These are phyloP conservation scores for Ogataea methylovora DNA, from an alignment of 805 yeast genomes.

Conservation along the genomic window DNA sequence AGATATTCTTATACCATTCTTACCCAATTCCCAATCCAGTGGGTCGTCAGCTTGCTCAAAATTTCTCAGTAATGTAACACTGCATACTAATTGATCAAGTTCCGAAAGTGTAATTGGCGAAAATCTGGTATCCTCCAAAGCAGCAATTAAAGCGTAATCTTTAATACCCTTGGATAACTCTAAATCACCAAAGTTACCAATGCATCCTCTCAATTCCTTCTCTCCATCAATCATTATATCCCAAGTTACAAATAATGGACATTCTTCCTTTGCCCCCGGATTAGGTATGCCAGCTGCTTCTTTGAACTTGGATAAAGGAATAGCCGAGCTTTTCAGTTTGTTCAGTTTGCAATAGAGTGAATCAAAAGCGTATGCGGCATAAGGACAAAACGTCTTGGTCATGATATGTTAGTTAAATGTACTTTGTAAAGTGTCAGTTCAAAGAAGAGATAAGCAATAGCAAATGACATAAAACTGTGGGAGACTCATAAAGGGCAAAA, in stretches of 20 bases:
- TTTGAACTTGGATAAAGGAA: background rate
- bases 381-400: slow-evolving; percentile 15
- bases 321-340: slow-evolving; percentile 4
- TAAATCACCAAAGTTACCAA: slow-evolving; percentile 71
- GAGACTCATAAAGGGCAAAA: no score
- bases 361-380: slow-evolving; percentile 35
- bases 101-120: slow-evolving; percentile 53
- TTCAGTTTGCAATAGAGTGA: slow-evolving; percentile 22
- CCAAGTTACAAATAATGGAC: slow-evolving; percentile 90
- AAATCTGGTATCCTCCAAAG: slow-evolving; percentile 75
- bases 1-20: slow-evolving; percentile 67
- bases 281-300: slow-evolving; percentile 5
- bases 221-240: slow-evolving; percentile 30
- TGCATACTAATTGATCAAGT: slow-evolving; percentile 41
- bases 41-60: slow-evolving; percentile 46
- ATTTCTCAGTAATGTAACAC: slow-evolving; percentile 59
- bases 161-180: slow-evolving; percentile 51
- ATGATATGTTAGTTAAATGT: no score
- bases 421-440: no score
- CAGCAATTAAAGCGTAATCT: slow-evolving; percentile 59
- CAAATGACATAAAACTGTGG: no score
- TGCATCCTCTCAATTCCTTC: slow-evolving; percentile 72
- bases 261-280: slow-evolving; percentile 13
- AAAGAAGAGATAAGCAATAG: no score
- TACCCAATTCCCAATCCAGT: slow-evolving; percentile 74